These are phyloP conservation scores for Brassica rapa DNA, from an alignment of 345 rosid species.

Conservation along the genomic window DNA sequence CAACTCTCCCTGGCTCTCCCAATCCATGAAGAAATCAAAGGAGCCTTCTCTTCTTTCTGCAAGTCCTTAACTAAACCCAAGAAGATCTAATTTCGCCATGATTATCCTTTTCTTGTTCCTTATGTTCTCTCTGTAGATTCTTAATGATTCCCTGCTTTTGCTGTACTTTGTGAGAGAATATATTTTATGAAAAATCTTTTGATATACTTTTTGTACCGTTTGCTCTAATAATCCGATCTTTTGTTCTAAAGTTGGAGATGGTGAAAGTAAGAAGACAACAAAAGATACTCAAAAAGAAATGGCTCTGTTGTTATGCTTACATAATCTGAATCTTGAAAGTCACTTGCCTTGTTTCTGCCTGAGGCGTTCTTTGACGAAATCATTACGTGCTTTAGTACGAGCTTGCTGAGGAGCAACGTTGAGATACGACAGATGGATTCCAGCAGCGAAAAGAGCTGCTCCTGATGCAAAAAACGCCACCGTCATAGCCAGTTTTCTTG, in stretches of 20 bases:
- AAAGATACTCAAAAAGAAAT: background rate
- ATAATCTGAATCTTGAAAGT: slow-evolving; percentile 1
- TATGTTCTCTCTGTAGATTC: slow-evolving; percentile 28
- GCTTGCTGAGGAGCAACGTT: slow-evolving; percentile 77
- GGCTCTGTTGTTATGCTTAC: background rate
- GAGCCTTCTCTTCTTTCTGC: slow-evolving; percentile 72
- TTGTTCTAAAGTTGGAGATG: background rate
- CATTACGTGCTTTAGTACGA: slow-evolving; percentile 76
- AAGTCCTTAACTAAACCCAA: slow-evolving; percentile 54
- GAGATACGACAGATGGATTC: slow-evolving; percentile 51
- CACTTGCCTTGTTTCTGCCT: slow-evolving; percentile 57
- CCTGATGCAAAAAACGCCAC: slow-evolving; percentile 62
- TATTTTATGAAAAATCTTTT: background rate
- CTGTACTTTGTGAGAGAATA: slow-evolving; percentile 15
- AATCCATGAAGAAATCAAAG: slow-evolving; percentile 62
- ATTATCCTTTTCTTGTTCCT: slow-evolving; percentile 15
- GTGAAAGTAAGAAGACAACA: background rate
- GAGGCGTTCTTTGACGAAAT: slow-evolving; percentile 61
- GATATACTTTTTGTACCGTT: background rate
- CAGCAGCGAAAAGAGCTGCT: slow-evolving; percentile 54
- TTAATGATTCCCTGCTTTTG: slow-evolving; percentile 8
- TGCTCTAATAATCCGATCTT: background rate
- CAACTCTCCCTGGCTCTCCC: slow-evolving; percentile 61
- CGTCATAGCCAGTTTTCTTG: slow-evolving; percentile 61
- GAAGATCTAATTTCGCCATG: slow-evolving; percentile 32